Evolutionary conservation across 257 asterid species (phyloP).

Genomic region (Plantago elongata): DNA sequence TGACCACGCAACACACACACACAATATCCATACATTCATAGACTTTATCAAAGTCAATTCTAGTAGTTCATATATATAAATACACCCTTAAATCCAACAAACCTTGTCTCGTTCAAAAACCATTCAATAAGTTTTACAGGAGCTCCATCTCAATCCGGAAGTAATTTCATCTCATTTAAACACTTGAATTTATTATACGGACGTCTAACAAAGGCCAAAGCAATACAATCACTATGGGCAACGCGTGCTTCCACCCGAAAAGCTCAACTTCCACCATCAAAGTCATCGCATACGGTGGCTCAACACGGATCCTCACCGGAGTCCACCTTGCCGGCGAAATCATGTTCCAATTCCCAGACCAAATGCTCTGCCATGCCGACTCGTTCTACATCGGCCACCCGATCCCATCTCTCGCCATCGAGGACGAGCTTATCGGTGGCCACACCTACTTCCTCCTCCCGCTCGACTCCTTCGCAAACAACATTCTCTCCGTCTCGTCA

Average conservation of each 20-base stretch:
- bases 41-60: constrained; percentile 24
- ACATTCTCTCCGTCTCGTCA: constrained; percentile 43
- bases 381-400: constrained; percentile 80
- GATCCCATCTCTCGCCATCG: constrained; percentile 48
- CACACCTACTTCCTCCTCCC: constrained; percentile 71
- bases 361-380: constrained; percentile 61
- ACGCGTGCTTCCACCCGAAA: constrained; percentile 34
- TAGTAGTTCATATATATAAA: background rate
- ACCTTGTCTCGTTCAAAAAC: background rate
- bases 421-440: constrained; percentile 40
- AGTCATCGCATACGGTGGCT: constrained; percentile 46
- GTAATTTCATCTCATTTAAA: background rate
- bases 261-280: constrained; percentile 24
- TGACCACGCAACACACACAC: background rate
- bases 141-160: background rate
- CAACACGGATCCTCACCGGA: constrained; percentile 31
- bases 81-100: background rate
- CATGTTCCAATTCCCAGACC: constrained; percentile 77
- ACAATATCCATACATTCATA: background rate
- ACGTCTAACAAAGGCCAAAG: background rate
- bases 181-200: too few species aligned
- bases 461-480: constrained; percentile 39
- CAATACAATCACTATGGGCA: constrained; percentile 29
- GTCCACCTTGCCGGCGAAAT: constrained; percentile 63
- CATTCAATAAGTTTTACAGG: background rate